These are phyloP conservation scores for Sporothrix variecibatus DNA, from an alignment of 2,329 filamentous ascomycete species.

Conservation along the genomic window DNA sequence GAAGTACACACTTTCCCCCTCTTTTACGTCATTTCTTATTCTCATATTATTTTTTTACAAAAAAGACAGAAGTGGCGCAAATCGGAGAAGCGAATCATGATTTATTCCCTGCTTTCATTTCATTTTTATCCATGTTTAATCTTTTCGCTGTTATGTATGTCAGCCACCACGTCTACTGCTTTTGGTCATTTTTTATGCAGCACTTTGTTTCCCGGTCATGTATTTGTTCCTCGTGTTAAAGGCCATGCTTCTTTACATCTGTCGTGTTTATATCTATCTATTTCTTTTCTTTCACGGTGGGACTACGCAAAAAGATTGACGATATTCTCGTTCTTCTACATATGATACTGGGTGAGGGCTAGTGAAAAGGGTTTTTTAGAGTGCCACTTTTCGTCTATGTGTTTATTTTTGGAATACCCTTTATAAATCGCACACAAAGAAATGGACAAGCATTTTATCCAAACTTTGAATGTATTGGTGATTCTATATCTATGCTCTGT, in stretches of 20 bases:
- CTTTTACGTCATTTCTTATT: neutral
- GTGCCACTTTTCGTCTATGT: neutral
- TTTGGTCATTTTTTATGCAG: neutral
- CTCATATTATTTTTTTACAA: neutral
- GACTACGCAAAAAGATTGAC: neutral
- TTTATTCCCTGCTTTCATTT: neutral
- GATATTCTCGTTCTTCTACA: neutral
- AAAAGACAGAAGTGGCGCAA: conserved; percentile 7
- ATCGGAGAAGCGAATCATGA: neutral
- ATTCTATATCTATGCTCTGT: neutral
- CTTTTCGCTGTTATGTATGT: neutral
- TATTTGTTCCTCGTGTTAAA: neutral
- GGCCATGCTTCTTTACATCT: neutral
- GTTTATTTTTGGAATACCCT: conserved; percentile 6
- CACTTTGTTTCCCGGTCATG: neutral
- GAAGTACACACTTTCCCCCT: neutral
- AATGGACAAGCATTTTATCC: conserved; percentile 10
- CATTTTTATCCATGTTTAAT: neutral
- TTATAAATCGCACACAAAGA: neutral
- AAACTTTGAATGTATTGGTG: too few species aligned
- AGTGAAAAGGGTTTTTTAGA: neutral
- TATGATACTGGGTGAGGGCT: neutral
- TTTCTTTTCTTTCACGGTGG: neutral
- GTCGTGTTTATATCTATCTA: neutral
- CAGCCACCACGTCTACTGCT: neutral